Evolutionary conservation across 805 yeast genomes (phyloP), one percentile per base, ranked within the genome.

Genomic region (Blastobotrys peoriensis): DNA sequence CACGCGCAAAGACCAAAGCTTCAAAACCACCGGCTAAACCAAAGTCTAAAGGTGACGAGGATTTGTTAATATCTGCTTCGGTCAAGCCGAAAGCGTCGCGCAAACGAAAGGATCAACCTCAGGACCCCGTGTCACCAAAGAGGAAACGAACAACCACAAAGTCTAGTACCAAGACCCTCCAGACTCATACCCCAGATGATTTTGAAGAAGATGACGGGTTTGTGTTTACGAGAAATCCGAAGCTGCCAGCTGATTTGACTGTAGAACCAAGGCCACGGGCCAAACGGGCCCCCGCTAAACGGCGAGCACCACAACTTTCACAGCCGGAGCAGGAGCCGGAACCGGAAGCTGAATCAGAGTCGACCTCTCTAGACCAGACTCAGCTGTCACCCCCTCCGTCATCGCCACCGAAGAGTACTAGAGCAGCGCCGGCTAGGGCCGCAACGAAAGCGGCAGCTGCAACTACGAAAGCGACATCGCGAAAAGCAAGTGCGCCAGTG

Each of bases 151-250:
- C 30, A 8, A 25, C 30, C 30, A 25, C 30, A 8, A 13, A 8
- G 13, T 8, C 30, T 25, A 25, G 10, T 25, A 25, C 30, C 13
- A 8, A 13, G 10, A 25, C 27, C 17, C 8, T 4, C 17, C 27
- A 18, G 38, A 21, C 45, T 15, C 35, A 33, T 40, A 33, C 5
- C 23, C n/a, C n/a, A n/a, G n/a, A n/a, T n/a, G 17, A 50, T 17
- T 45, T 48, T 22, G 65, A 61, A 41, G 65, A 60, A 23, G 66
- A 62, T 41, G 66, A 60, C 25, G 66, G 63, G 33, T 60, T 62
- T 51, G 59, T 60, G 43, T 62, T 62, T 50, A 60, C 54, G 41
- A 47, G 66, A 40, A 35, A 25, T 18, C 16, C 36, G 13, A 8
- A 25, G 30, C 8, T 13, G 30, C 13, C 30, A 8, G 30, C 30